Conservation (phyloP, 148 eudicot genomes). For the Diospyros lotus region DNA sequence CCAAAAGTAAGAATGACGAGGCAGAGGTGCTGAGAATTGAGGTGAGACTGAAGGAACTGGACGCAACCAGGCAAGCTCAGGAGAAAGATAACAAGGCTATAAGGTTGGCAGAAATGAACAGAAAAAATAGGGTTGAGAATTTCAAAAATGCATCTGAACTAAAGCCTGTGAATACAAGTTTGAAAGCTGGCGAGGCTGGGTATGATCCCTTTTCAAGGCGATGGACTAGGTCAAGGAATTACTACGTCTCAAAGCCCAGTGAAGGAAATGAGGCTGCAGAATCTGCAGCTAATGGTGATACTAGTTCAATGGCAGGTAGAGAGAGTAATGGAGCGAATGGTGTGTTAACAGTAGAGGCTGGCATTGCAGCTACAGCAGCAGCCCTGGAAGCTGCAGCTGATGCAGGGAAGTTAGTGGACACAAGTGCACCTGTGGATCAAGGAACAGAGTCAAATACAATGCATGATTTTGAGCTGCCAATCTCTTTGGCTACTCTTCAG, state of each 20-base stretch:
- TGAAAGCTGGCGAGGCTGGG: slow-evolving; percentile 94
- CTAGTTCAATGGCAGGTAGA: slow-evolving; percentile 20
- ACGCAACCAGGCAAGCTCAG: slow-evolving; percentile 53
- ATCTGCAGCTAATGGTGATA: slow-evolving; percentile 18
- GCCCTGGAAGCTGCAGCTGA: slow-evolving; percentile 91
- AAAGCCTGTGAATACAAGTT: slow-evolving; percentile 45
- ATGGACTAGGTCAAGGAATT: slow-evolving; percentile 92
- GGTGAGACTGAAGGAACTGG: slow-evolving; percentile 71
- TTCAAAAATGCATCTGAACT: slow-evolving; percentile 83
- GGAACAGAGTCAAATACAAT: slow-evolving; percentile 71
- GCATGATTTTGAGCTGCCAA: slow-evolving; percentile 81
- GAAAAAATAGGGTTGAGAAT: slow-evolving; percentile 83
- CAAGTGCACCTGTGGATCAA: slow-evolving; percentile 83
- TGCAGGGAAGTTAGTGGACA: slow-evolving; percentile 93
- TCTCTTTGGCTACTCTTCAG: slow-evolving; percentile 67
- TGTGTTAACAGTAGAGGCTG: slow-evolving; percentile 20
- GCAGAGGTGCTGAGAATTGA: slow-evolving; percentile 67
- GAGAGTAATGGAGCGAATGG: slow-evolving; percentile 16
- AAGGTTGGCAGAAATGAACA: slow-evolving; percentile 85
- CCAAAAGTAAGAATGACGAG: slow-evolving; percentile 68
- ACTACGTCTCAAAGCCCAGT: slow-evolving; percentile 48
- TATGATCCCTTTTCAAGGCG: slow-evolving; percentile 98
- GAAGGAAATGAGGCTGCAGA: slow-evolving; percentile 35
- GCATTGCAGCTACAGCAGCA: slow-evolving; percentile 67
- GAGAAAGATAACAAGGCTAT: slow-evolving; percentile 75